Percentiles rank a stretch among this genome's conserved stretches.
Evolutionary conservation across 495 filamentous ascomycete species (phyloP).

Genomic region (Aspergillus haitiensis): DNA sequence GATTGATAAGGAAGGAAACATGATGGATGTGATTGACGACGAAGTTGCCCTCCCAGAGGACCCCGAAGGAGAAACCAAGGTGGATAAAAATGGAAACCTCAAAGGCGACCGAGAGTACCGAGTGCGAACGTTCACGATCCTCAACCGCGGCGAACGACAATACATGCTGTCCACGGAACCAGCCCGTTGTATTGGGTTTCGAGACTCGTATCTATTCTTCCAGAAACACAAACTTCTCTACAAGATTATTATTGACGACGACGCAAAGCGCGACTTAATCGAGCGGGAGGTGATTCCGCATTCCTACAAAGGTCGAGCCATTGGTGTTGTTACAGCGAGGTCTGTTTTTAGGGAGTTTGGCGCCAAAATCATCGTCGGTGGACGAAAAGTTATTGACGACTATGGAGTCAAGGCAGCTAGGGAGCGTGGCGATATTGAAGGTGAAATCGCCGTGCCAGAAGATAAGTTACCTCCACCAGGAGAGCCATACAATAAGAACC

Average conservation of each 20-base stretch:
- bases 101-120: conserved; percentile 84
- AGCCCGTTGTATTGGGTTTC: conserved; percentile 91
- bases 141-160: conserved; percentile 75
- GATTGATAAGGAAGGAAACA: conserved; percentile 92
- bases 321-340: conserved; percentile 93
- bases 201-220: conserved; percentile 98
- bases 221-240: conserved; percentile 91
- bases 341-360: conserved; percentile 98
- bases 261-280: conserved; percentile 91
- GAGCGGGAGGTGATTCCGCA: conserved; percentile 92
- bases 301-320: conserved; percentile 96
- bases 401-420: conserved; percentile 79
- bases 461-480: conserved; percentile 70
- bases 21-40: conserved; percentile 86
- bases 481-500: conserved; percentile 86
- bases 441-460: conserved; percentile 84
- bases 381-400: conserved; percentile 81
- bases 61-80: conserved; percentile 85
- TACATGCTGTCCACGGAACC: conserved; percentile 99
- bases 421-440: conserved; percentile 80
- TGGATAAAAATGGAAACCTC: conserved; percentile 81
- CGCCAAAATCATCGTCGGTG: conserved; percentile 88
- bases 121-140: conserved; percentile 88
- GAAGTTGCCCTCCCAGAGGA: conserved; percentile 88
- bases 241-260: conserved; percentile 93